Percentiles rank a stretch among this genome's conserved stretches.
Conservation (phyloP, 2,329 filamentous ascomycete species). For the Neopestalotiopsis sp. region DNA sequence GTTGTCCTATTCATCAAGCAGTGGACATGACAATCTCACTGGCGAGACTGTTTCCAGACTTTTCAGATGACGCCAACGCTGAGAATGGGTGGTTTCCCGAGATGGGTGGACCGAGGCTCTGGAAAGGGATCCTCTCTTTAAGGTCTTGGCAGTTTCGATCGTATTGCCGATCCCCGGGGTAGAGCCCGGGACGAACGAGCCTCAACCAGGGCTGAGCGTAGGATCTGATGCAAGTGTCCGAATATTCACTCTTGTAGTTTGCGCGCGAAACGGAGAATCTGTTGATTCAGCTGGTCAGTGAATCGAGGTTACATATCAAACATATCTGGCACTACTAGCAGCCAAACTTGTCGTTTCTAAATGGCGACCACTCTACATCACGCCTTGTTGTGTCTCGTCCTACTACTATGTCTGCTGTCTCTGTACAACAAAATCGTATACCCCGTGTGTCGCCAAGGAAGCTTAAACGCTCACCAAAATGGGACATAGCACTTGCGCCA, state of each 20-base stretch:
- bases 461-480: background rate
- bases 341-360: background rate
- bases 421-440: background rate
- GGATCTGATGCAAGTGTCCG: background rate
- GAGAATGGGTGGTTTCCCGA: background rate
- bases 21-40: conserved; percentile 5
- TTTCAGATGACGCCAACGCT: background rate
- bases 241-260: background rate
- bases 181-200: conserved; percentile 1
- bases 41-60: background rate
- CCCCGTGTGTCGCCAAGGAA: background rate
- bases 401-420: background rate
- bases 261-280: background rate
- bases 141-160: conserved; percentile 8
- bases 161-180: conserved; percentile 4
- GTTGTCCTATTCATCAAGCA: background rate
- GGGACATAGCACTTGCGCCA: background rate
- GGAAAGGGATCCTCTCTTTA: background rate
- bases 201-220: background rate
- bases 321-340: background rate
- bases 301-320: background rate
- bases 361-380: background rate
- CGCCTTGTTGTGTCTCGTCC: background rate
- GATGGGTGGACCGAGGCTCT: background rate
- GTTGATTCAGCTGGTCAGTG: background rate